Evolutionary conservation across 331 rosid genomes (phyloP), one percentile per base, ranked within the genome.

Genomic region (Dryas integrifolia): DNA sequence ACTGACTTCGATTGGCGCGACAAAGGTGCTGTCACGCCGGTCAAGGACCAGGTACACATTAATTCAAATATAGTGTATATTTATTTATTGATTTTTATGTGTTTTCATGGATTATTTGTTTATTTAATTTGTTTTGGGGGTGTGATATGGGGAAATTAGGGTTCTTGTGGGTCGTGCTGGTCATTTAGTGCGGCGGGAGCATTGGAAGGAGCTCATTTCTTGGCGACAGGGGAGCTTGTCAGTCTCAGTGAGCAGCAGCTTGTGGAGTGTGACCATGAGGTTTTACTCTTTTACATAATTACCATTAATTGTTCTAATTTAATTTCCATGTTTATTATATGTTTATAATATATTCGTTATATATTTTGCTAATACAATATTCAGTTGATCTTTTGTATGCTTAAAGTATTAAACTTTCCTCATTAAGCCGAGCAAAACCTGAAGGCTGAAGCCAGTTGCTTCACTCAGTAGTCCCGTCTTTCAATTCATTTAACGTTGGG

Each of bases 201-300:
- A 7, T 76, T 95, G 73, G 99, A 95, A 80, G 99, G 99, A 72
- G 88, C 99, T 72, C 85, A 92, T 67, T 92, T 65, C 80, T 80
- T 95, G 75, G 43, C 84, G 10, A 86, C 92, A 4, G 96, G 97
- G 47, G 80, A 92, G 69, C 90, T 92, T 3, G 72, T 72, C 21
- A 89, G 96, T 72, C 87, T 95, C 55, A 95, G 99, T 13, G 98
- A 92, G 81, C 98, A 95, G 68, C 99, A 92, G 88, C 98, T 95
- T 75, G 97, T 95, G 83, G 99, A 95, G 75, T 95, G 99, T 18
- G 99, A 95, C 69, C 98, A 95, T 38, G 90, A 87, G 98, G 99
- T 89, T 70, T 64, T 12, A 30, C 41, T 69, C 40, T 30, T 55
- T 58, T 49, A 38, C 12, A 10, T 58, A 14, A 41, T 59, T 6